phyloP scores from a whole-genome alignment of 371 early-diverging fungal genomes.

The Zychaea mexicana region DNA sequence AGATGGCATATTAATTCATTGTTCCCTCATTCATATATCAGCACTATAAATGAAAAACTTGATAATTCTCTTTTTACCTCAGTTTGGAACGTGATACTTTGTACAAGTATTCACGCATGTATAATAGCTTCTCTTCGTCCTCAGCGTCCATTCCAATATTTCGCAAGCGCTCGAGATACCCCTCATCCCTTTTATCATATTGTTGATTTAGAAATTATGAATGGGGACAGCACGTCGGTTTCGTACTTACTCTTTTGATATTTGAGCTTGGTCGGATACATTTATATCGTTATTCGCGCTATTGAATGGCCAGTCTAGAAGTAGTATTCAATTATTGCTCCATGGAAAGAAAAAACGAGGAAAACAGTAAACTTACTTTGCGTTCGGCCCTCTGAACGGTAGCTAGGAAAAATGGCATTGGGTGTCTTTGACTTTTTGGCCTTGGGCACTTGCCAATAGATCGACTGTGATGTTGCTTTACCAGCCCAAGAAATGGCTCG shows the following conservation, averaged over 20 bases:
- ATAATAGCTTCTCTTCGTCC: constrained; percentile 73
- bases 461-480: constrained; percentile 50
- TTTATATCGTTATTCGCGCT: constrained; percentile 11
- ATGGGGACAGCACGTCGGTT: not conserved
- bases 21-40: no score
- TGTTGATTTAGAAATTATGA: not conserved
- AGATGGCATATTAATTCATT: not conserved
- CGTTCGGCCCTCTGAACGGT: not conserved
- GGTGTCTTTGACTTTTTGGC: not conserved
- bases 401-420: not conserved
- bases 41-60: no score
- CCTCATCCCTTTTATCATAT: constrained; percentile 47
- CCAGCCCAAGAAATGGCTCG: constrained; percentile 64
- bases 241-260: not conserved
- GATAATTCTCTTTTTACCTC: constrained; percentile 37
- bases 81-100: constrained; percentile 67
- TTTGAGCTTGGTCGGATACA: not conserved
- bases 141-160: constrained; percentile 78
- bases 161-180: constrained; percentile 58
- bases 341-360: no score
- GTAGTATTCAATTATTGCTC: no score
- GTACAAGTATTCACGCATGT: constrained; percentile 78
- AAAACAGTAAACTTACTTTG: no score
- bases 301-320: constrained; percentile 24
- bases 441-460: constrained; percentile 50